These are phyloP conservation scores for Graphium sp. DNA, from an alignment of 2,329 filamentous ascomycete species.

Conservation along the genomic window DNA sequence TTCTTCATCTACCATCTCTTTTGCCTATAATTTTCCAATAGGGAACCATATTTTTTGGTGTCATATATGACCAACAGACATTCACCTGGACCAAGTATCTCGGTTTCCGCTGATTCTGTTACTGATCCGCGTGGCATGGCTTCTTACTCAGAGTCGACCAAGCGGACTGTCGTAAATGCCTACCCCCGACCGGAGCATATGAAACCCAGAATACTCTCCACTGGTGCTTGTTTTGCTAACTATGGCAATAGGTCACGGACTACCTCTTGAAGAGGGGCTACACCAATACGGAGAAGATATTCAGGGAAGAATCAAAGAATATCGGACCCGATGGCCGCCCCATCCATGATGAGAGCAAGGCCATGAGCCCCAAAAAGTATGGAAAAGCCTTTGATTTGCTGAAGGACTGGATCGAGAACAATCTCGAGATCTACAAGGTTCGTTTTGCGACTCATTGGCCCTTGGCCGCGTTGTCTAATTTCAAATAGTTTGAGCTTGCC, in stretches of 20 bases:
- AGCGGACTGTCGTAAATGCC: too few relatives aligned
- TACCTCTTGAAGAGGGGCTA: conserved; percentile 95
- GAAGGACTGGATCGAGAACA: conserved; percentile 75
- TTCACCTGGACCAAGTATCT: too few relatives aligned
- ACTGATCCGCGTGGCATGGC: conserved; percentile 3
- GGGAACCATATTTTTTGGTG: too few relatives aligned
- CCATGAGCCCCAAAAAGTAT: conserved; percentile 57
- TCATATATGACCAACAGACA: too few relatives aligned
- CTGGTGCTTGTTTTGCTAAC: conserved; percentile 1
- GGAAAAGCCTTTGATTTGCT: conserved; percentile 57
- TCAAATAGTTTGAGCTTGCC: conserved; percentile 57
- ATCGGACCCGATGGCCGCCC: conserved; percentile 69
- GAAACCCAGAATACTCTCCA: too few relatives aligned
- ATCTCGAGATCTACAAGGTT: conserved; percentile 86
- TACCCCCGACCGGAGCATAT: not conserved
- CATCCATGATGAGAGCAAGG: conserved; percentile 49
- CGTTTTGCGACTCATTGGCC: conserved; percentile 6
- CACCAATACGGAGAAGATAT: conserved; percentile 77
- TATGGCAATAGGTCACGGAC: conserved; percentile 51
- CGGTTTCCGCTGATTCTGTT: too few relatives aligned
- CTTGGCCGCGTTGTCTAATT: conserved; percentile 1
- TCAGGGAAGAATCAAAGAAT: conserved; percentile 77
- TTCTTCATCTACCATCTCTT: too few relatives aligned
- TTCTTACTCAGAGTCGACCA: too few relatives aligned
- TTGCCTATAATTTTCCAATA: too few relatives aligned